phyloP scores from a whole-genome alignment of 1,284 basidiomycete species.

The Ganoderma meredithae region DNA sequence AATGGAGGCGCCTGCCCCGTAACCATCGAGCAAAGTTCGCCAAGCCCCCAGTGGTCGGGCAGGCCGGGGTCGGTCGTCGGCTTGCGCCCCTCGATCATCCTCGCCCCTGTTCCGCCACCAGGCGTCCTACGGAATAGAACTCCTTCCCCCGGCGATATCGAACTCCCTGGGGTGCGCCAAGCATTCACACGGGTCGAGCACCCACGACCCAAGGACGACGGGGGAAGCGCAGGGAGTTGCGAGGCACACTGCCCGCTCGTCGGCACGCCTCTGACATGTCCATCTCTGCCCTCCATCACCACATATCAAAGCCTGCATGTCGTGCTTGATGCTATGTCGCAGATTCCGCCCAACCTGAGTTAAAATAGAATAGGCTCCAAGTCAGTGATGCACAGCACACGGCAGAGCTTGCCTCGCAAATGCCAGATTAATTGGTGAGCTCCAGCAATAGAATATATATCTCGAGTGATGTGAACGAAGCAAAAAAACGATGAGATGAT shows the following conservation, averaged over 20 bases:
- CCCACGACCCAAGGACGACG: neutral
- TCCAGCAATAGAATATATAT: conserved; percentile 36
- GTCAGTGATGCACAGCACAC: conserved; percentile 4
- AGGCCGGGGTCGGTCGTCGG: neutral
- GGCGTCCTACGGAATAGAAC: neutral
- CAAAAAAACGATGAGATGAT: conserved; percentile 13
- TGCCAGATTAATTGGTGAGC: conserved; percentile 32
- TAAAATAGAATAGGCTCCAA: neutral
- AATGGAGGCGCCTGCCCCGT: neutral
- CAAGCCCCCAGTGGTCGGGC: neutral
- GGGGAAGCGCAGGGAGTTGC: neutral
- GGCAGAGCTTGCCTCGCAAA: conserved; percentile 10
- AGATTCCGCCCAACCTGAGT: neutral
- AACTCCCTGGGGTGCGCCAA: neutral
- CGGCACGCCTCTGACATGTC: neutral
- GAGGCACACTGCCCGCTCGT: neutral
- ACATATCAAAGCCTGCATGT: neutral
- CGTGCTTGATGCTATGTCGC: neutral
- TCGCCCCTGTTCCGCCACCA: neutral
- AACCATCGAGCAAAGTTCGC: neutral
- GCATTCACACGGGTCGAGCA: neutral
- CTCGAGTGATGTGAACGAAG: conserved; percentile 15
- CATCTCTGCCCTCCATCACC: neutral
- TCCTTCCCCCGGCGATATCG: neutral
- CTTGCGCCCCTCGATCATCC: neutral